phyloP scores from a whole-genome alignment of 2,329 filamentous ascomycete genomes.

The Cercospora beticola region DNA sequence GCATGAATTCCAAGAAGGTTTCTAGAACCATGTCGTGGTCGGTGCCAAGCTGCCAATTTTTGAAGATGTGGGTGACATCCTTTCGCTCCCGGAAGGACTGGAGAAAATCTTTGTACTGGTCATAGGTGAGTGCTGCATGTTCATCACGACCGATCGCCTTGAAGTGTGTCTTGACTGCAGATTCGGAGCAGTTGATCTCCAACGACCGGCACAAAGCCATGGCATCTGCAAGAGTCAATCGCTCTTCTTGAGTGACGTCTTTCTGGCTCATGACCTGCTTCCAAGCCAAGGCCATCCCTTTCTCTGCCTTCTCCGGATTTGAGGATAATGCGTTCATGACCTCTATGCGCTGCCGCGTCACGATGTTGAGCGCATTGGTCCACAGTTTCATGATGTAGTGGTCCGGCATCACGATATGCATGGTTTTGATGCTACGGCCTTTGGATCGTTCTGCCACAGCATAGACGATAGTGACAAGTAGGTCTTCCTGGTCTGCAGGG shows the following conservation, averaged over 20 bases:
- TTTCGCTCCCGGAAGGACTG: constrained; percentile 77
- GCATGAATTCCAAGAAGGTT: constrained; percentile 76
- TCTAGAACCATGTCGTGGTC: constrained; percentile 65
- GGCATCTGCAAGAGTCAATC: constrained; percentile 74
- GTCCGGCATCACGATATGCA: constrained; percentile 82
- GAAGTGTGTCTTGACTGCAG: constrained; percentile 73
- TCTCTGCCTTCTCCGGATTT: constrained; percentile 71
- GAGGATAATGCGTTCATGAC: constrained; percentile 87
- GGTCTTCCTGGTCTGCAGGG: constrained; percentile 63
- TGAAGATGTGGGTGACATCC: constrained; percentile 75
- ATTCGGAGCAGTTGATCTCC: constrained; percentile 84
- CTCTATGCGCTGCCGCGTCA: constrained; percentile 82
- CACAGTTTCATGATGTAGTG: constrained; percentile 71
- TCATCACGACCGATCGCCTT: constrained; percentile 65
- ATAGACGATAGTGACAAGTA: constrained; percentile 91
- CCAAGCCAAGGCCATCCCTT: constrained; percentile 68
- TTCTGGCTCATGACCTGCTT: constrained; percentile 75
- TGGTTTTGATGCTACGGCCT: constrained; percentile 67
- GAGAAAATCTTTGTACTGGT: constrained; percentile 82
- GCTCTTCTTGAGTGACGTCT: constrained; percentile 61
- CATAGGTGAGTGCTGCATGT: constrained; percentile 69
- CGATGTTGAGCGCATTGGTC: constrained; percentile 79
- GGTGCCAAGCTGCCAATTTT: constrained; percentile 48
- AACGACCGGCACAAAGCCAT: constrained; percentile 83
- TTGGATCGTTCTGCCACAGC: constrained; percentile 74